phyloP scores from a whole-genome alignment of 176 grass and related monocot species.

The Metroxylon sagu region DNA sequence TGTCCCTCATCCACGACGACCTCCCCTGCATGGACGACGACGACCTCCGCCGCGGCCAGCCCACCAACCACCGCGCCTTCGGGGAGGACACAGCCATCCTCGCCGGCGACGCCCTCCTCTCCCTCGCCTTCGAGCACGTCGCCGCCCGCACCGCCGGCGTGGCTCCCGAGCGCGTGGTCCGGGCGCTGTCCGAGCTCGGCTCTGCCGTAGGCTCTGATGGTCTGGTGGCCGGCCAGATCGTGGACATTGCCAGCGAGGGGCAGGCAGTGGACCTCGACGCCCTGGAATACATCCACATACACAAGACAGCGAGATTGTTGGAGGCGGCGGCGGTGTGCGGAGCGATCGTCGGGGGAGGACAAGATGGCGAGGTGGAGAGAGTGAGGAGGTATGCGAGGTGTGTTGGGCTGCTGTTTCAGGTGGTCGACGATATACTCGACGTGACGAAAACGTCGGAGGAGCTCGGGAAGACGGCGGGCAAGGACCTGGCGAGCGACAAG shows the following conservation, averaged over 20 bases:
- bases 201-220: constrained; percentile 21
- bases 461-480: constrained; percentile 48
- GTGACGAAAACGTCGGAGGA: constrained; percentile 38
- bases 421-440: constrained; percentile 49
- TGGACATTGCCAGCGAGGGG: constrained; percentile 30
- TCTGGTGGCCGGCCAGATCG: constrained; percentile 28
- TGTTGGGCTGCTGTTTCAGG: constrained; percentile 39
- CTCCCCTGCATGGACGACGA: constrained; percentile 64
- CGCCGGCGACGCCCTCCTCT: constrained; percentile 38
- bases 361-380: constrained; percentile 14
- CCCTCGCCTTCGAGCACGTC: constrained; percentile 42
- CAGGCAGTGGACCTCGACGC: constrained; percentile 8
- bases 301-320: constrained; percentile 41
- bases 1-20: constrained; percentile 54
- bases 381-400: constrained; percentile 26
- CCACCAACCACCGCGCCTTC: constrained; percentile 35
- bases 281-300: constrained; percentile 44
- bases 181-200: constrained; percentile 33
- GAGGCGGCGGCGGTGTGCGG: constrained; percentile 36
- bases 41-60: constrained; percentile 27
- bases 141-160: neutral
- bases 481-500: constrained; percentile 36
- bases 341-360: constrained; percentile 18
- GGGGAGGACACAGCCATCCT: constrained; percentile 34
- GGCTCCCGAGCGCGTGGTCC: constrained; percentile 14